phyloP scores from a whole-genome alignment of 2,329 filamentous ascomycete genomes.

The Cladosporium oxysporum region DNA sequence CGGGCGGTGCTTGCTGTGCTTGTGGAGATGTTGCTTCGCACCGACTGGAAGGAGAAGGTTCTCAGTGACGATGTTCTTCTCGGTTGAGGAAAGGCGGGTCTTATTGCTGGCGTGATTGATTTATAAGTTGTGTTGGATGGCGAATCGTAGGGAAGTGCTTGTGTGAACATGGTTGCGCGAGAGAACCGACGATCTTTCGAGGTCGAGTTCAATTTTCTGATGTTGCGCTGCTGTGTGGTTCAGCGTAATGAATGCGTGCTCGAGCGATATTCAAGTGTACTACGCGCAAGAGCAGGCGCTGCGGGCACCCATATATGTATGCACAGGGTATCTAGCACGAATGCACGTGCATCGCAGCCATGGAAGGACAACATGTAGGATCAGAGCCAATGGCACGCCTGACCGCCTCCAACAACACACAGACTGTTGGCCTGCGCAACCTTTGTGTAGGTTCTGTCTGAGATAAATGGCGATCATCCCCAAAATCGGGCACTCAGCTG shows the following conservation, averaged over 20 bases:
- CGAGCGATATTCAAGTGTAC: no score
- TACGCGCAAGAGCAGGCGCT: neutral
- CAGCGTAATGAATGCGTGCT: neutral
- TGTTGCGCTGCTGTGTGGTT: neutral
- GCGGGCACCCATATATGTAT: neutral
- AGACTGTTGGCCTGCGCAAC: neutral
- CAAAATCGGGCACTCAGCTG: neutral
- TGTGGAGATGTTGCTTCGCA: slow-evolving; percentile 2
- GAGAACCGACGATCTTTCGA: neutral
- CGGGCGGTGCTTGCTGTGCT: neutral
- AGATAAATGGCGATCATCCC: neutral
- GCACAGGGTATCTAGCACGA: neutral
- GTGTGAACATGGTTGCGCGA: neutral
- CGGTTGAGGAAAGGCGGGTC: neutral
- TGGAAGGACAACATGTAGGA: slow-evolving; percentile 6
- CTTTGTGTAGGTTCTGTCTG: neutral
- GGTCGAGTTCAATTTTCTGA: neutral
- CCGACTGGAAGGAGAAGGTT: neutral
- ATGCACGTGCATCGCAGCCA: slow-evolving; percentile 3
- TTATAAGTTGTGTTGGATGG: neutral
- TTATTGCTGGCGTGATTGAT: neutral
- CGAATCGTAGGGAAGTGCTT: neutral
- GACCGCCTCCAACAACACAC: slow-evolving; percentile 1
- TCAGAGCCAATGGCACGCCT: slow-evolving; percentile 5
- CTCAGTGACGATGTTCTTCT: neutral